These are phyloP conservation scores for Pythium folliculosum DNA, from an alignment of 352 stramenopile species.

Conservation along the genomic window DNA sequence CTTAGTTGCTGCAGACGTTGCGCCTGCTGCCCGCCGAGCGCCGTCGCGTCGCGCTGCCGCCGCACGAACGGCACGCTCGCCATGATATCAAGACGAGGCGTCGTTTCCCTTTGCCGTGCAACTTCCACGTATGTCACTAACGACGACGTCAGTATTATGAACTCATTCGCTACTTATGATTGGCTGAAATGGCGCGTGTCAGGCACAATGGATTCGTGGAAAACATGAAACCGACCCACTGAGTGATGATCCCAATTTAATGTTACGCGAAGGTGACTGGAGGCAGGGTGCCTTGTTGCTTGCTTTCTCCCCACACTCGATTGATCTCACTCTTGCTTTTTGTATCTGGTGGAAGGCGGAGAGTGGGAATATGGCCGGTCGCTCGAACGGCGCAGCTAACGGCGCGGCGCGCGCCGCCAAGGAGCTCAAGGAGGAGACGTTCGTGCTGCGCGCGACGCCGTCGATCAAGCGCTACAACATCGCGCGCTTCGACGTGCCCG, in stretches of 20 bases:
- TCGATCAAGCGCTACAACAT: conserved; percentile 91
- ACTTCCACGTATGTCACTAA: conserved; percentile 14
- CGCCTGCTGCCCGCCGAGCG: conserved; percentile 53
- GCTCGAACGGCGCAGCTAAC: conserved; percentile 16
- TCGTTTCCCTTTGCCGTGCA: conserved; percentile 9
- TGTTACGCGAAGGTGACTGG: conserved; percentile 23
- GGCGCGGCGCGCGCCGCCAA: conserved; percentile 8
- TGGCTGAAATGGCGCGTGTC: conserved; percentile 10
- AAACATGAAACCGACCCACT: conserved; percentile 4
- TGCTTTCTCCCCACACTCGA: not conserved
- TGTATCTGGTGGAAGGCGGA: not conserved
- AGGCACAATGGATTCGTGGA: no score
- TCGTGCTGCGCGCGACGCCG: conserved; percentile 78
- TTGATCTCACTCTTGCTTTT: conserved; percentile 4
- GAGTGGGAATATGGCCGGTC: conserved; percentile 7
- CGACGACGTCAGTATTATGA: not conserved
- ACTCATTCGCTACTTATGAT: not conserved
- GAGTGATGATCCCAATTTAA: not conserved
- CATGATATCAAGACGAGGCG: not conserved
- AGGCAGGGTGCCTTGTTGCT: no score
- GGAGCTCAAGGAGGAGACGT: conserved; percentile 51
- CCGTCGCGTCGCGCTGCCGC: conserved; percentile 22
- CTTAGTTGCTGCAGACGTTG: conserved; percentile 49
- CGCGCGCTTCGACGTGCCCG: conserved; percentile 74
- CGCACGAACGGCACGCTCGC: conserved; percentile 23